Conservation (phyloP, 768 basidiomycete species). For the Chalciporus chontae region DNA sequence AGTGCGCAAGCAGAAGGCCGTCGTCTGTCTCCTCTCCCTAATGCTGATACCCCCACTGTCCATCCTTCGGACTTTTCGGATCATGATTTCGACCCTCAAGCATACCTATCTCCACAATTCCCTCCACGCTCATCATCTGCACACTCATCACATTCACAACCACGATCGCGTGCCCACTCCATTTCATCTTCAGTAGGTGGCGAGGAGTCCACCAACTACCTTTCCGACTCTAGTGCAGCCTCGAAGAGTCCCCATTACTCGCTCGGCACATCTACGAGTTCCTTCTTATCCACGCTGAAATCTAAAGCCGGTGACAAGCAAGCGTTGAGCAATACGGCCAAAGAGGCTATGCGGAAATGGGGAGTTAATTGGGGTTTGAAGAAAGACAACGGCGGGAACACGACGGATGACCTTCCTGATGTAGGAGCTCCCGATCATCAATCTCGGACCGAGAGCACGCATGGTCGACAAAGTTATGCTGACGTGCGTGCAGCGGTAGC, state of each 20-base stretch:
- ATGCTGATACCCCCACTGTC: slow-evolving; percentile 4
- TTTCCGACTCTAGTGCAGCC: slow-evolving; percentile 31
- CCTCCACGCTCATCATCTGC: slow-evolving; percentile 42
- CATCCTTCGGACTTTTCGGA: slow-evolving; percentile 14
- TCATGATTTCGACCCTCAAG: slow-evolving; percentile 17
- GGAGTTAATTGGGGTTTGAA: slow-evolving; percentile 75
- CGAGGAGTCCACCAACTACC: slow-evolving; percentile 26
- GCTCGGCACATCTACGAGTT: slow-evolving; percentile 32
- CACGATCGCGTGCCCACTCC: slow-evolving; percentile 33
- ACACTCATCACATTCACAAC: slow-evolving; percentile 33
- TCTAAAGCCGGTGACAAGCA: slow-evolving; percentile 80
- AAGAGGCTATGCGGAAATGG: slow-evolving; percentile 92
- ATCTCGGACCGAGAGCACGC: slow-evolving; percentile 33
- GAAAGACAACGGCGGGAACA: slow-evolving; percentile 42
- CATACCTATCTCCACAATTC: slow-evolving; percentile 13
- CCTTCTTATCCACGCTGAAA: slow-evolving; percentile 77
- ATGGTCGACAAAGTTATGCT: slow-evolving; percentile 60
- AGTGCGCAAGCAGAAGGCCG: slow-evolving; percentile 35
- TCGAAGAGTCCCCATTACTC: slow-evolving; percentile 42
- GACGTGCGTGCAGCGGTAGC: slow-evolving; percentile 76
- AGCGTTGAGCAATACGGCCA: slow-evolving; percentile 78
- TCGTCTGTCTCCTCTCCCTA: slow-evolving; percentile 12
- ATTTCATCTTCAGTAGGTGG: slow-evolving; percentile 33
- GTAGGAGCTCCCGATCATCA: slow-evolving; percentile 37
- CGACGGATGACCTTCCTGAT: slow-evolving; percentile 42